A percentile compares a stretch with the other conserved stretches of the same genome.
phyloP scores from a whole-genome alignment of 225 moss, liverwort and hornwort species.

The Sphagnum tenellum region DNA sequence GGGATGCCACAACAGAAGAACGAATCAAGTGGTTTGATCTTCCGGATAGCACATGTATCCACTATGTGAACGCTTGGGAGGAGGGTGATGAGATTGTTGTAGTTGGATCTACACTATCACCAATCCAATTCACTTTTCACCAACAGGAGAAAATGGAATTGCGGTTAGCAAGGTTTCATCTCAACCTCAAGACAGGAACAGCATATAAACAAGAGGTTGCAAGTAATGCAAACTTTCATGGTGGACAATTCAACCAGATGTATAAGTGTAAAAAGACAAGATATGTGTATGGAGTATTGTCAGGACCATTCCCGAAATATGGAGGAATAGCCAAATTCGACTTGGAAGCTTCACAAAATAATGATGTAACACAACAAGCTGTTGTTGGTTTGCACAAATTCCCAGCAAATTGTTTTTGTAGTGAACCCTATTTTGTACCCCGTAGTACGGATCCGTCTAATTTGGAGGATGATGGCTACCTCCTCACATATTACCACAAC shows the following conservation, averaged over 20 bases:
- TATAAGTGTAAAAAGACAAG: slow-evolving; percentile 18
- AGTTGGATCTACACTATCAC: slow-evolving; percentile 11
- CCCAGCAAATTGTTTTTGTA: slow-evolving; percentile 15
- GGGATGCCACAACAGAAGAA: slow-evolving; percentile 7
- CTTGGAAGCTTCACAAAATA: slow-evolving; percentile 2
- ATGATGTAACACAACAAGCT: background rate
- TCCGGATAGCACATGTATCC: slow-evolving; percentile 28
- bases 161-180: slow-evolving; percentile 12
- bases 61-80: slow-evolving; percentile 43
- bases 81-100: slow-evolving; percentile 31
- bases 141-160: slow-evolving; percentile 3
- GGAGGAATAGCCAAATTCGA: slow-evolving; percentile 34
- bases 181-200: slow-evolving; percentile 31
- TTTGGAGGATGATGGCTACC: slow-evolving; percentile 39
- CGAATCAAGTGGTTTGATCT: slow-evolving; percentile 29
- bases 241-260: slow-evolving; percentile 19
- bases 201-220: slow-evolving; percentile 12
- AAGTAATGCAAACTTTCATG: slow-evolving; percentile 20
- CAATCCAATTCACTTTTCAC: background rate
- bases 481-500: slow-evolving; percentile 40
- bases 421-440: slow-evolving; percentile 34
- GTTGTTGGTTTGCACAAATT: slow-evolving; percentile 17
- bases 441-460: background rate
- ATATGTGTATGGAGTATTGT: slow-evolving; percentile 20
- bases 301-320: slow-evolving; percentile 32